These are phyloP conservation scores for Xerocomus brunneocitrinus DNA, from an alignment of 768 basidiomycete species.

Conservation along the genomic window DNA sequence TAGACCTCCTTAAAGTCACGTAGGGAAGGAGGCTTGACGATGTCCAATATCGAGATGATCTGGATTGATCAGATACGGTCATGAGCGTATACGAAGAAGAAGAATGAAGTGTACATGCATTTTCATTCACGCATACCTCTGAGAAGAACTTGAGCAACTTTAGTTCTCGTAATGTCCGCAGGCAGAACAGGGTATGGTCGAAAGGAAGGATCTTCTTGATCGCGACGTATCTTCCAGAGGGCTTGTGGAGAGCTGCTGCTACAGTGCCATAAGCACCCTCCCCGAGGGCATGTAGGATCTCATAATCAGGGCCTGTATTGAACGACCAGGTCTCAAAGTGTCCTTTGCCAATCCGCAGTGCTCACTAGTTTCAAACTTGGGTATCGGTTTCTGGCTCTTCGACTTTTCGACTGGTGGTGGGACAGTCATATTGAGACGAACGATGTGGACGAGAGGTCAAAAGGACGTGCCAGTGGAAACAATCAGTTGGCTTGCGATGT, in stretches of 20 bases:
- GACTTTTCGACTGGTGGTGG: slow-evolving; percentile 9
- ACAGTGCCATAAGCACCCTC: slow-evolving; percentile 92
- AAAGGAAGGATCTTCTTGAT: slow-evolving; percentile 96
- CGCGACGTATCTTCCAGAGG: slow-evolving; percentile 79
- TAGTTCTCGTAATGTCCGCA: slow-evolving; percentile 86
- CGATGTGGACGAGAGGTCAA: background rate
- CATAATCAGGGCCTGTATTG: slow-evolving; percentile 62
- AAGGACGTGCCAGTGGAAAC: background rate
- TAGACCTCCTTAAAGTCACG: slow-evolving; percentile 86
- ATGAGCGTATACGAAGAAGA: background rate
- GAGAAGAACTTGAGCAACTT: slow-evolving; percentile 87
- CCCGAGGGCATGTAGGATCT: slow-evolving; percentile 68
- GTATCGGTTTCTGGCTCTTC: slow-evolving; percentile 60
- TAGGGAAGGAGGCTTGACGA: slow-evolving; percentile 72
- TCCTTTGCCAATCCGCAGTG: background rate
- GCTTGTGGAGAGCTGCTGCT: slow-evolving; percentile 80
- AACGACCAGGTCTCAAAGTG: slow-evolving; percentile 4
- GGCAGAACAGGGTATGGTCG: slow-evolving; percentile 88
- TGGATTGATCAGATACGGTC: slow-evolving; percentile 26
- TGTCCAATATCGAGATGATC: slow-evolving; percentile 92
- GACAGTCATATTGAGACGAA: slow-evolving; percentile 5
- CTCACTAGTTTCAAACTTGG: slow-evolving; percentile 69
- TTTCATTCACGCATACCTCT: slow-evolving; percentile 75
- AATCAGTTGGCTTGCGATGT: background rate
- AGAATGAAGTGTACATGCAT: slow-evolving; percentile 40